Evolutionary conservation across 371 early-diverging fungal genomes (phyloP).

Genomic region (Thermomucor indicae-seudaticae): DNA sequence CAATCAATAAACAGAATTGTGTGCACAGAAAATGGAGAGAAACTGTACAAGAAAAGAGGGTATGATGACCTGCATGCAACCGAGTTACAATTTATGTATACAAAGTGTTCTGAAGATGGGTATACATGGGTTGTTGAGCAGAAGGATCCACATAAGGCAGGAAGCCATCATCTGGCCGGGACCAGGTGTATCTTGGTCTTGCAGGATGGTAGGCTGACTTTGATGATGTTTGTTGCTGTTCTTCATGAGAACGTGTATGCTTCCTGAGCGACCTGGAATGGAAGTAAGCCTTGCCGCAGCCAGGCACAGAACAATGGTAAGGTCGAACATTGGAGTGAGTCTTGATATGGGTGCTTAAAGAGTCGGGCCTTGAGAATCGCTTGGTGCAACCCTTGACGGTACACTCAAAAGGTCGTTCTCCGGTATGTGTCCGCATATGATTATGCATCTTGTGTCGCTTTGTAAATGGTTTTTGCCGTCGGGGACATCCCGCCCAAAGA

Average conservation of each 20-base stretch:
- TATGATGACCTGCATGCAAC: no score
- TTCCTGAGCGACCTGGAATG: constrained; percentile 20
- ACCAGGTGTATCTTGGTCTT: not conserved
- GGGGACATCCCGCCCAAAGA: constrained; percentile 76
- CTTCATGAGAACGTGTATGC: constrained; percentile 15
- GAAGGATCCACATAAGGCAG: no score
- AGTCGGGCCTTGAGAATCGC: constrained; percentile 85
- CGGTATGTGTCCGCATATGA: constrained; percentile 85
- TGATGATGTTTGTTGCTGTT: not conserved
- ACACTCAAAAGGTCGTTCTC: constrained; percentile 66
- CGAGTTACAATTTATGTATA: no score
- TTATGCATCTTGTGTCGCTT: constrained; percentile 88
- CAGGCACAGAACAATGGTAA: constrained; percentile 11
- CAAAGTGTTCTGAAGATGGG: no score
- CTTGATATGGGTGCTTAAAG: constrained; percentile 82
- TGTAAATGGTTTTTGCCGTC: constrained; percentile 72
- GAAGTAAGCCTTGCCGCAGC: constrained; percentile 21
- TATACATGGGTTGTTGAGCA: no score
- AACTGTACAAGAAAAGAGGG: no score
- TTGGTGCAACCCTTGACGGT: constrained; percentile 60
- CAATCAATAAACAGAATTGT: no score
- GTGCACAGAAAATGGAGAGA: no score
- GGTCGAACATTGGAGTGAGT: constrained; percentile 82
- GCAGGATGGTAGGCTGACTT: not conserved
- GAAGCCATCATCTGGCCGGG: not conserved